These are phyloP conservation scores for Neurospora pannonica DNA, from an alignment of 495 filamentous ascomycete genomes.

Conservation along the genomic window DNA sequence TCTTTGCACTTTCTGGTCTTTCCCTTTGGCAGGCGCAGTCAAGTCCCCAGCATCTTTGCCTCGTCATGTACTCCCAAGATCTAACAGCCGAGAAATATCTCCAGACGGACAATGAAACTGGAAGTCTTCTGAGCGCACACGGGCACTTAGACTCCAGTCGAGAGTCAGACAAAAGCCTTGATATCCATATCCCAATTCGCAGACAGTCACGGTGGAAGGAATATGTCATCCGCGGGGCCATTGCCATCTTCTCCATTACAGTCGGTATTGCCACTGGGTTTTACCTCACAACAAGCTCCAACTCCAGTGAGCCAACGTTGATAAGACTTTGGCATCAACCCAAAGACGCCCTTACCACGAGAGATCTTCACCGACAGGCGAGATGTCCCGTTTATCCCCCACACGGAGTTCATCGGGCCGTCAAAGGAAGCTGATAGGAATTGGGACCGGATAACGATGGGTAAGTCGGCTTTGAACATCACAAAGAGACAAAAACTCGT, in stretches of 20 bases:
- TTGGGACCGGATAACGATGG: not conserved
- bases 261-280: not conserved
- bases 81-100: not conserved
- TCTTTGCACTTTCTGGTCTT: not conserved
- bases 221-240: not conserved
- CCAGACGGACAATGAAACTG: not conserved
- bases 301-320: not conserved
- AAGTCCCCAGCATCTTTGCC: not conserved
- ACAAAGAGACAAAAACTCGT: not conserved
- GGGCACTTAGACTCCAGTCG: not conserved
- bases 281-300: not conserved
- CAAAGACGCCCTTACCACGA: not conserved
- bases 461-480: not conserved
- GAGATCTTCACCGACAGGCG: not conserved
- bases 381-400: not conserved
- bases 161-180: not conserved
- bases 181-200: not conserved
- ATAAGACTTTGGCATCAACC: slow-evolving; percentile 1
- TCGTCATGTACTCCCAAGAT: not conserved
- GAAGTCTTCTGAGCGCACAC: not conserved
- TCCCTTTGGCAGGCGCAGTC: not conserved
- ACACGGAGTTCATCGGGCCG: slow-evolving; percentile 1
- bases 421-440: not conserved
- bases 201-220: not conserved
- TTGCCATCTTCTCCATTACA: not conserved